Percentiles rank a stretch among this genome's conserved stretches.
These are phyloP conservation scores for Licmophora abbreviata DNA, from an alignment of 108 stramenopile genomes.

Conservation along the genomic window DNA sequence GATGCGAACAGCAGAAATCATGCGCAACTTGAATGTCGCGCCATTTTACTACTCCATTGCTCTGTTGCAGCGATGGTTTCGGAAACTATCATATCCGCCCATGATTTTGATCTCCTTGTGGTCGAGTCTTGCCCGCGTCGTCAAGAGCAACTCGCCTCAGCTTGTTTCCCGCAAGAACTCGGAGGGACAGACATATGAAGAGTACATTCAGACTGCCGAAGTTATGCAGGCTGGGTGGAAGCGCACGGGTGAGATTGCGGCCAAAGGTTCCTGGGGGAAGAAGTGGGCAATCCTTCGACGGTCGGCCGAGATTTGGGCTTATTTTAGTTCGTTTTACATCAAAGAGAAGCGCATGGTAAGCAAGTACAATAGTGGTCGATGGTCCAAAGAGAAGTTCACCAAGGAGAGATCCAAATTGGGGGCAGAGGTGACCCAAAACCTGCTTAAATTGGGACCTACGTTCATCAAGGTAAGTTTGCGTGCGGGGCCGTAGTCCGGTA, in stretches of 20 bases:
- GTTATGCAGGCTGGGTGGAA: constrained; percentile 80
- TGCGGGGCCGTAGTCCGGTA: no score
- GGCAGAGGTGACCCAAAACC: constrained; percentile 80
- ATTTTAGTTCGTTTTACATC: constrained; percentile 78
- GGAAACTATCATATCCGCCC: constrained; percentile 50
- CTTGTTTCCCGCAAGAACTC: constrained; percentile 6
- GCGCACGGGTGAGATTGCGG: constrained; percentile 78
- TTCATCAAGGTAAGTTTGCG: constrained; percentile 70
- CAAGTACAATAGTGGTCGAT: constrained; percentile 61
- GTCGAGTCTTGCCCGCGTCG: constrained; percentile 37
- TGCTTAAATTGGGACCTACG: constrained; percentile 90
- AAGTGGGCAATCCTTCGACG: constrained; percentile 77
- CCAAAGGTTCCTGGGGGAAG: constrained; percentile 51
- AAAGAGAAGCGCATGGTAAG: constrained; percentile 70
- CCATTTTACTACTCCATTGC: constrained; percentile 81
- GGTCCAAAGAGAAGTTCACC: constrained; percentile 59
- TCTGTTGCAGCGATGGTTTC: constrained; percentile 54
- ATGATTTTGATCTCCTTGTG: constrained; percentile 26
- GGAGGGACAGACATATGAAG: constrained; percentile 21
- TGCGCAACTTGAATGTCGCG: constrained; percentile 75
- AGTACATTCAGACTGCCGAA: constrained; percentile 62
- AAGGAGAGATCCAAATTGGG: constrained; percentile 70
- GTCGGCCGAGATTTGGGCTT: constrained; percentile 86
- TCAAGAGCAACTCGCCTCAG: constrained; percentile 28
- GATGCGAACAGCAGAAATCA: constrained; percentile 55